A percentile compares a stretch with the other conserved stretches of the same genome.
phyloP scores from a whole-genome alignment of 805 yeast genomes.

The Metschnikowia lachancei region DNA sequence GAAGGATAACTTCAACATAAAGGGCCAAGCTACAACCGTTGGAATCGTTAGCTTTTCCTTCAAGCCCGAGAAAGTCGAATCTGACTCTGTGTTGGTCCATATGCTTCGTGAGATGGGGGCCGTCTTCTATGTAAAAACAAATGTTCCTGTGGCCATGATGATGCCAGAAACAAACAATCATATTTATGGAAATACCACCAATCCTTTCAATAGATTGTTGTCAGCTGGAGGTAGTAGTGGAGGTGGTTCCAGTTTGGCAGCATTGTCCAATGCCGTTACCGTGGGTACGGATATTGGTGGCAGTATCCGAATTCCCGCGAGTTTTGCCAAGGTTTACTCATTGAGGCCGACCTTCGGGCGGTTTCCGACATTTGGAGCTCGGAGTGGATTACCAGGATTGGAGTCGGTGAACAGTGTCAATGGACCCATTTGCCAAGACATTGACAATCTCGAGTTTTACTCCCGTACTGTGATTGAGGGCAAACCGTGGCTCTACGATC shows the following conservation, averaged over 20 bases:
- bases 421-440: slow-evolving; percentile 46
- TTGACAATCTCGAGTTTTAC: slow-evolving; percentile 40
- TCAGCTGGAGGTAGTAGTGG: slow-evolving; percentile 56
- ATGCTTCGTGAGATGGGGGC: slow-evolving; percentile 49
- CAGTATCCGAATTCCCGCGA: slow-evolving; percentile 47
- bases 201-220: slow-evolving; percentile 43
- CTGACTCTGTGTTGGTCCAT: slow-evolving; percentile 40
- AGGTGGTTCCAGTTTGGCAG: slow-evolving; percentile 51
- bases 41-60: slow-evolving; percentile 49
- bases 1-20: slow-evolving; percentile 46
- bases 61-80: slow-evolving; percentile 31
- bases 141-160: slow-evolving; percentile 51
- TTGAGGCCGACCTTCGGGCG: slow-evolving; percentile 48
- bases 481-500: slow-evolving; percentile 50
- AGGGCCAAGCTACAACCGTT: slow-evolving; percentile 48
- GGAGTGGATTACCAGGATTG: slow-evolving; percentile 36
- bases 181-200: slow-evolving; percentile 46
- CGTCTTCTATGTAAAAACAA: slow-evolving; percentile 53
- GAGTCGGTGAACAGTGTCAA: slow-evolving; percentile 40
- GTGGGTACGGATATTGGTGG: slow-evolving; percentile 59
- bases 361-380: slow-evolving; percentile 36
- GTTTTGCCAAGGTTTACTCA: slow-evolving; percentile 40
- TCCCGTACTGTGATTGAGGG: slow-evolving; percentile 35
- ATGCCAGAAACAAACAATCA: slow-evolving; percentile 46
- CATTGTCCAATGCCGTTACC: slow-evolving; percentile 49